A percentile compares a stretch with the other conserved stretches of the same genome.
phyloP scores from a whole-genome alignment of 805 yeast species.

The Ogataea parapolymorpha region DNA sequence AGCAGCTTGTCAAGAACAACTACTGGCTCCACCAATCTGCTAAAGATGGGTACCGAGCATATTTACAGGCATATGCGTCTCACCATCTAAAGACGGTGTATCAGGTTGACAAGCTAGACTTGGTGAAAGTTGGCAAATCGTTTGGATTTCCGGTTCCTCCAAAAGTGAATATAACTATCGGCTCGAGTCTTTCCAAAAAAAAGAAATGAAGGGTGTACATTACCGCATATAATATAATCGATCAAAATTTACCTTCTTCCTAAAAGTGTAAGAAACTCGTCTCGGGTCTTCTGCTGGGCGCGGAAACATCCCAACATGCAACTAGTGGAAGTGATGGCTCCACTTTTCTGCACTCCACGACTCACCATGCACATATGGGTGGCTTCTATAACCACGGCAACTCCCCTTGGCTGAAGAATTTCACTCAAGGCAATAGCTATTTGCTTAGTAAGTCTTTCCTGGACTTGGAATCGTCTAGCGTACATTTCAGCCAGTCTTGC shows the following conservation, averaged over 20 bases:
- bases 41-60: conserved; percentile 95
- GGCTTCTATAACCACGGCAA: conserved; percentile 97
- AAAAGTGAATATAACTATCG: conserved; percentile 92
- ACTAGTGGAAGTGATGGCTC: conserved; percentile 89
- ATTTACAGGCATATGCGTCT: conserved; percentile 94
- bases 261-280: conserved; percentile 83
- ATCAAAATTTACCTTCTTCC: conserved; percentile 40
- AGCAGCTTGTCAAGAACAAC: conserved; percentile 85
- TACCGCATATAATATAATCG: conserved; percentile 11
- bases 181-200: conserved; percentile 58
- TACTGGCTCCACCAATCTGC: conserved; percentile 95
- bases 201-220: conserved; percentile 9
- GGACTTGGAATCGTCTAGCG: conserved; percentile 94
- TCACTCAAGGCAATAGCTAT: conserved; percentile 94
- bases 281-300: conserved; percentile 91
- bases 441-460: conserved; percentile 94
- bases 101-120: conserved; percentile 90
- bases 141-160: conserved; percentile 96
- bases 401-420: conserved; percentile 90
- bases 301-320: conserved; percentile 97
- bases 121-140: conserved; percentile 91
- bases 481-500: conserved; percentile 98
- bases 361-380: conserved; percentile 99
- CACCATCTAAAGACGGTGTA: conserved; percentile 96
- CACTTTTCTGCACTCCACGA: conserved; percentile 94